Conservation (phyloP, 805 yeast species). For the Grigorovia jiainica region DNA sequence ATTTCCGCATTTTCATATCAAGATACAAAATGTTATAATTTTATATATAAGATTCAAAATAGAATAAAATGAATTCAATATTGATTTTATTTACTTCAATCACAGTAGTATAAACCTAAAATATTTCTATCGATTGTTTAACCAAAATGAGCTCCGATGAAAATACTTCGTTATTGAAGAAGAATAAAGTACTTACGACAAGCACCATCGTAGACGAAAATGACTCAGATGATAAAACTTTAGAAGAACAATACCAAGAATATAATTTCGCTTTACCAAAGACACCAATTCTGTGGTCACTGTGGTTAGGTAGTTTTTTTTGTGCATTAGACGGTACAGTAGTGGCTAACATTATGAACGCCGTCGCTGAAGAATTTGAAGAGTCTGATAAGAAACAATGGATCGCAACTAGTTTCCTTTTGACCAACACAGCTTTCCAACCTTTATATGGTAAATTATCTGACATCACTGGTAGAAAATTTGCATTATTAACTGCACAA, state of each 20-base stretch:
- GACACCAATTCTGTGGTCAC: slow-evolving; percentile 27
- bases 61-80: no score
- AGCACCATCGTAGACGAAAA: no score
- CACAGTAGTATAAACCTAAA: no score
- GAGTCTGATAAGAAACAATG: slow-evolving; percentile 44
- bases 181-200: no score
- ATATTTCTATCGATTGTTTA: no score
- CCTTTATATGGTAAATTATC: slow-evolving; percentile 55
- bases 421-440: slow-evolving; percentile 60
- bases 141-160: no score
- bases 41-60: no score
- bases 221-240: no score
- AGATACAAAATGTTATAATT: no score
- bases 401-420: slow-evolving; percentile 56
- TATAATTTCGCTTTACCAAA: slow-evolving; percentile 23
- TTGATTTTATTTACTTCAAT: no score
- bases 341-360: slow-evolving; percentile 40
- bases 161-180: no score
- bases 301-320: slow-evolving; percentile 40
- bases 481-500: slow-evolving; percentile 34
- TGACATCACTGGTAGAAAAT: slow-evolving; percentile 45
- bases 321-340: slow-evolving; percentile 39
- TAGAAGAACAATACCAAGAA: slow-evolving; percentile 19
- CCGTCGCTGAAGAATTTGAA: slow-evolving; percentile 39
- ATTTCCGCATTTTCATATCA: no score